phyloP scores from a whole-genome alignment of 768 basidiomycete species.

The Tremella yokohamensis region DNA sequence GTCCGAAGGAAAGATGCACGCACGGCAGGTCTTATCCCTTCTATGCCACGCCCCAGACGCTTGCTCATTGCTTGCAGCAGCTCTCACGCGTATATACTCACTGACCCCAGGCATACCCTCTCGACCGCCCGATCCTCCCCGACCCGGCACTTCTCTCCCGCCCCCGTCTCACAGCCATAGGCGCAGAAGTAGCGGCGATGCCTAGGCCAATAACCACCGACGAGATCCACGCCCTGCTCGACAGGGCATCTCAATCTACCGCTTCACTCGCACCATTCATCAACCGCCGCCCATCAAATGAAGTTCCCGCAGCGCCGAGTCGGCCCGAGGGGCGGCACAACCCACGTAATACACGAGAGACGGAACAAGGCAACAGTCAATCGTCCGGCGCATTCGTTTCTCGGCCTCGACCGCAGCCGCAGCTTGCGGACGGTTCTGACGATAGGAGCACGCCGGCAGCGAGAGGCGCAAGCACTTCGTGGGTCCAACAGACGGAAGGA shows the following conservation, averaged over 20 bases:
- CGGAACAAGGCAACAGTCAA: neutral
- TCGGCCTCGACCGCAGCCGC: neutral
- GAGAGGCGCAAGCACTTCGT: no score
- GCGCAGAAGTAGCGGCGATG: slow-evolving; percentile 3
- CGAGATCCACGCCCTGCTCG: neutral
- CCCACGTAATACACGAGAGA: no score
- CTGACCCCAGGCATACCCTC: neutral
- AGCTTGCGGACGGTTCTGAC: neutral
- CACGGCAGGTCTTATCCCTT: no score
- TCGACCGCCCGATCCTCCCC: neutral
- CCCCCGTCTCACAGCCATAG: neutral
- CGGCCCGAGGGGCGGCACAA: no score
- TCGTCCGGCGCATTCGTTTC: neutral
- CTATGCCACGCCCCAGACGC: no score
- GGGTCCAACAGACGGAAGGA: no score
- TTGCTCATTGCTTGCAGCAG: neutral
- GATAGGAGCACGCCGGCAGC: neutral
- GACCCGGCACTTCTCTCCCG: neutral
- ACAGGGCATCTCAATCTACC: no score
- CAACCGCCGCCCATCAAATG: neutral
- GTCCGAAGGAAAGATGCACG: no score
- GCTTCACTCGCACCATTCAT: neutral
- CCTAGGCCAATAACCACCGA: neutral
- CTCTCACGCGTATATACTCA: neutral
- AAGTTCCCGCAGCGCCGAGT: neutral